phyloP scores from a whole-genome alignment of 1,139 yeast genomes.

The Blastobotrys malaysiensis region DNA sequence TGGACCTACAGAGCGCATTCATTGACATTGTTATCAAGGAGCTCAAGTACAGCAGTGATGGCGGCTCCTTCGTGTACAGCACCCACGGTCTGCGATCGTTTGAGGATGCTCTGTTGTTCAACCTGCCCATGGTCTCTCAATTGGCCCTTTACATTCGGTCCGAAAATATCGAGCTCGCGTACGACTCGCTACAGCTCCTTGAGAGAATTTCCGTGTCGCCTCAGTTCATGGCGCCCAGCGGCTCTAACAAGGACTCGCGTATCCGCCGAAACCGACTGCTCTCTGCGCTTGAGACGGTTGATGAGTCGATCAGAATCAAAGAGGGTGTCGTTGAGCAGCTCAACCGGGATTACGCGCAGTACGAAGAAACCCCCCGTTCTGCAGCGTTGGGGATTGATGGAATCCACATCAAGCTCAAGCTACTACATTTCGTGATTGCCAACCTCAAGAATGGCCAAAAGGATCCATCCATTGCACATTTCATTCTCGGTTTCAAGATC shows the following conservation, averaged over 20 bases:
- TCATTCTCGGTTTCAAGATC: slow-evolving; percentile 65
- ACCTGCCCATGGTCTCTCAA: slow-evolving; percentile 63
- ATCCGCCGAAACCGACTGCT: slow-evolving; percentile 59
- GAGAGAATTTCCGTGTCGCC: slow-evolving; percentile 46
- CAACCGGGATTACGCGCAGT: slow-evolving; percentile 39
- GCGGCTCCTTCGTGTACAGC: slow-evolving; percentile 38
- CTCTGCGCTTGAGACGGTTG: slow-evolving; percentile 65
- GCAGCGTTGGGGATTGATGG: slow-evolving; percentile 21
- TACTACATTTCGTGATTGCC: slow-evolving; percentile 53
- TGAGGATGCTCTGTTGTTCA: slow-evolving; percentile 64
- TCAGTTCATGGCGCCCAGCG: slow-evolving; percentile 41
- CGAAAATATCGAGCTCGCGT: slow-evolving; percentile 45
- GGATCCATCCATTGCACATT: slow-evolving; percentile 60
- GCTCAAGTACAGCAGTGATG: slow-evolving; percentile 15
- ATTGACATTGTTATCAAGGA: slow-evolving; percentile 26
- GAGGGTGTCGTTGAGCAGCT: slow-evolving; percentile 70
- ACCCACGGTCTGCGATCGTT: slow-evolving; percentile 60
- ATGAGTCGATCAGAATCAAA: slow-evolving; percentile 62
- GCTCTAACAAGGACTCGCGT: slow-evolving; percentile 36
- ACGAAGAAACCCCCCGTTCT: slow-evolving; percentile 22
- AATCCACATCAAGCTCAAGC: slow-evolving; percentile 48
- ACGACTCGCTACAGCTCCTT: slow-evolving; percentile 50
- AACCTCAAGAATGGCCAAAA: slow-evolving; percentile 43
- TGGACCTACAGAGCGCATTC: slow-evolving; percentile 48
- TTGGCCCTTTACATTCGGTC: slow-evolving; percentile 67